phyloP scores from a whole-genome alignment of 805 yeast genomes.

The Blastobotrys americana region DNA sequence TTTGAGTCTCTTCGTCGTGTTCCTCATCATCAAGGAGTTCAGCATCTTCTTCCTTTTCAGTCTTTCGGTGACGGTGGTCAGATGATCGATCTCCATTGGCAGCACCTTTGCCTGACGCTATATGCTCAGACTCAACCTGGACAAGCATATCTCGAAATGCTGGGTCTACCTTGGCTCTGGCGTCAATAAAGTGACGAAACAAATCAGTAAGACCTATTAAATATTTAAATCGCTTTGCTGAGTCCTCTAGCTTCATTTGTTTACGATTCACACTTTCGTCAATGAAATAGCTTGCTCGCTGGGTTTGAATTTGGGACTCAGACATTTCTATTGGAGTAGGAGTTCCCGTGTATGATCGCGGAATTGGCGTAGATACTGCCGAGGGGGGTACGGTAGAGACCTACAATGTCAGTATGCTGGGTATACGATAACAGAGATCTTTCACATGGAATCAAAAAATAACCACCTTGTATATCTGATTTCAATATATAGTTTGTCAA shows the following conservation, averaged over 20 bases:
- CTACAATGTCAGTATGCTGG: no score
- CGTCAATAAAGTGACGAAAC: constrained; percentile 80
- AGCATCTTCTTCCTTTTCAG: constrained; percentile 94
- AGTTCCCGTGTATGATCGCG: constrained; percentile 12
- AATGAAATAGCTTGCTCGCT: constrained; percentile 25
- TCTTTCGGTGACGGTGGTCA: constrained; percentile 62
- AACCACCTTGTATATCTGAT: no score
- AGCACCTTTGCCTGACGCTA: constrained; percentile 18
- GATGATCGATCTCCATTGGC: constrained; percentile 17
- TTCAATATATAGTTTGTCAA: no score
- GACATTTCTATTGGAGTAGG: constrained; percentile 20
- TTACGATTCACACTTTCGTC: constrained; percentile 24
- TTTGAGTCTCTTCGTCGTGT: constrained; percentile 42
- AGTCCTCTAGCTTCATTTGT: constrained; percentile 40
- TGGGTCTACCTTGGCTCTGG: constrained; percentile 72
- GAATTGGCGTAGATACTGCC: constrained; percentile 1
- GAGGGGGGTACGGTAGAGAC: no score
- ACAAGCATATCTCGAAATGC: constrained; percentile 38
- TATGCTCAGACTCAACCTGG: constrained; percentile 23
- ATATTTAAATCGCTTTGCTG: constrained; percentile 73
- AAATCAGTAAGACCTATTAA: constrained; percentile 75
- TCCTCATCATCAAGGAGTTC: constrained; percentile 81
- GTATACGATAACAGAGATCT: no score
- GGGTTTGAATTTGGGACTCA: constrained; percentile 21
- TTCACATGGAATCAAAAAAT: no score